Conservation (phyloP, 805 yeast genomes). For the Wickerhamiella siamensis region DNA sequence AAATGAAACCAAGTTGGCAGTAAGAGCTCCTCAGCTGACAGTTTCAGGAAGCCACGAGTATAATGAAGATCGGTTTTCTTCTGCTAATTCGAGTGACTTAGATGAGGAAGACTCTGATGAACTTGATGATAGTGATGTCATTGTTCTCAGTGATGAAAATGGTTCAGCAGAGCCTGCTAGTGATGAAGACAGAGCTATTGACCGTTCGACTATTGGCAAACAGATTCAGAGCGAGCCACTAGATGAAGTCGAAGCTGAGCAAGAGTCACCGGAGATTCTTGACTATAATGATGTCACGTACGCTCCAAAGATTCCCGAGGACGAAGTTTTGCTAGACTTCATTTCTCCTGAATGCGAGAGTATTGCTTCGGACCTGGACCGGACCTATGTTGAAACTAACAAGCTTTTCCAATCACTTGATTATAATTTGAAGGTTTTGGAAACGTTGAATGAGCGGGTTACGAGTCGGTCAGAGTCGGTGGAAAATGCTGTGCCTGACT, state of each 20-base stretch:
- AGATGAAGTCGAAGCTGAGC: not conserved
- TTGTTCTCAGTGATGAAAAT: no score
- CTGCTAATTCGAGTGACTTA: no score
- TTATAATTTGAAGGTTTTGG: slow-evolving; percentile 11
- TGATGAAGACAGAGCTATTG: no score
- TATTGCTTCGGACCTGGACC: slow-evolving; percentile 9
- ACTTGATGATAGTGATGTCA: no score
- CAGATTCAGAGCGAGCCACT: not conserved
- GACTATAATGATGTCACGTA: not conserved
- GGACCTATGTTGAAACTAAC: slow-evolving; percentile 12
- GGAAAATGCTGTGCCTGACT: not conserved
- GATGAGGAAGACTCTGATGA: no score
- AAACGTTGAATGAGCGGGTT: not conserved
- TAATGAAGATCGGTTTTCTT: no score
- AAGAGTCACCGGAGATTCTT: not conserved
- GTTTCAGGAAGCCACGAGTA: no score
- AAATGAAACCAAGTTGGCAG: no score
- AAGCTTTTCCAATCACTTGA: slow-evolving; percentile 13
- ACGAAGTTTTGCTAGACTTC: not conserved
- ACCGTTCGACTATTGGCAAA: no score
- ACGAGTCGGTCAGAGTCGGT: not conserved
- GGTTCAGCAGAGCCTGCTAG: no score
- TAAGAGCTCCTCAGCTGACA: no score
- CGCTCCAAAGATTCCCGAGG: not conserved
- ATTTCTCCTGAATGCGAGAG: not conserved